Evolutionary conservation across 1,284 basidiomycete genomes (phyloP), one percentile per base, ranked within the genome.

Genomic region (Apiotrichum veenhuisii): DNA sequence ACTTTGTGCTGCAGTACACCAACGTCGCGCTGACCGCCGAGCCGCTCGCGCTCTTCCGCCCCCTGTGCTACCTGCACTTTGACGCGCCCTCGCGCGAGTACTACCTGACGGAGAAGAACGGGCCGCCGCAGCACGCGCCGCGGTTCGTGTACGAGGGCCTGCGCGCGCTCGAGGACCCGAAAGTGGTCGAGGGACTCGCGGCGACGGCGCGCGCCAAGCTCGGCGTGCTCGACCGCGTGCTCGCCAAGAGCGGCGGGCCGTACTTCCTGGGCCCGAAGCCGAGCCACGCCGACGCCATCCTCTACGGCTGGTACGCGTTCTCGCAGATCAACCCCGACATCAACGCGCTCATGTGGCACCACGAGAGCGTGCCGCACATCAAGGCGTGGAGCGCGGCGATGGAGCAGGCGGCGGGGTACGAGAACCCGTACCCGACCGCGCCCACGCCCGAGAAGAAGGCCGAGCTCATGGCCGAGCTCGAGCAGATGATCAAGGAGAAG

Each of bases 221-320:
- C 14, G 12, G 5, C 18, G 15, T 37, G 20, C 33, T 55, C 7
- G 53, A 55, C 17, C 22, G 27, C 12, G 14, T 42, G 20, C 53
- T 55, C 8, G 41, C 30, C 17, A 30, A 42, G 20, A 12, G 25
- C 14, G 14, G 11, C n/a, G 53, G 53, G 7, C 53, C 53, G 18
- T 55, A 43, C 46, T 12, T 55, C 1, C 47, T 55, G 25, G 61
- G 62, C 17, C 38, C 38, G 12, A 37, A 49, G 20, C 48, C 60
- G n/a, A 42, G 47, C 10, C 64, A 66, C 40, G 58, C 58, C 15
- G 64, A 66, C 50, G 53, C 59, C n/a, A 27, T 33, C 15, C n/a
- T 66, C 30, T 66, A 60, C 23, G 64, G 59, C 3, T 63, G 59
- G 60, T 63, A 48, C 27, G 57, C 54, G 9, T 44, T 36, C 22